These are phyloP conservation scores for Ascodesmis nigricans DNA, from an alignment of 495 filamentous ascomycete species.

Conservation along the genomic window DNA sequence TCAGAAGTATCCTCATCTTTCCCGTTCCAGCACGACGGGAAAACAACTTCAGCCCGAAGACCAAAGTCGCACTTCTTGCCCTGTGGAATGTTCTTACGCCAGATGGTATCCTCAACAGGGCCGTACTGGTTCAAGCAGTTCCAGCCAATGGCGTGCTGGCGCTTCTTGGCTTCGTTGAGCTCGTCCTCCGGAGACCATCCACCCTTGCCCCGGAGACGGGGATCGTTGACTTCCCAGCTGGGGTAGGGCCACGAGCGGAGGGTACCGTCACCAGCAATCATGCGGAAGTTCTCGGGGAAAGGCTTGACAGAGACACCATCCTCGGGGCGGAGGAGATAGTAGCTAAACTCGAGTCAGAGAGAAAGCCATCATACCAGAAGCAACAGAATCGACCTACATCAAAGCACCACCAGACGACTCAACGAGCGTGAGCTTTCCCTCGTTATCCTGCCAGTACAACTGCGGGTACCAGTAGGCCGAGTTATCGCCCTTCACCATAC, in stretches of 20 bases:
- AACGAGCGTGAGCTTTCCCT: constrained; percentile 23
- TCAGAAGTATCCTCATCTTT: constrained; percentile 35
- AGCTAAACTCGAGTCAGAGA: constrained; percentile 6
- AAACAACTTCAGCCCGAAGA: constrained; percentile 63
- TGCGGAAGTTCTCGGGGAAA: constrained; percentile 60
- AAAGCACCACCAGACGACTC: constrained; percentile 39
- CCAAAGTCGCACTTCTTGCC: constrained; percentile 59
- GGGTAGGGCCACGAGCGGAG: constrained; percentile 54
- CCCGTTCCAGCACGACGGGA: constrained; percentile 84
- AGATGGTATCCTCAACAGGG: constrained; percentile 44
- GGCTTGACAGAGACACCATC: constrained; percentile 33
- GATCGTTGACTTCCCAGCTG: too few species aligned
- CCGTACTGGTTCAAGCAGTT: constrained; percentile 67
- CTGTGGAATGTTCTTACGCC: constrained; percentile 56
- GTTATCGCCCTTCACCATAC: constrained; percentile 38
- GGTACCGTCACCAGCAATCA: constrained; percentile 57
- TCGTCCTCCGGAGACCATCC: too few species aligned
- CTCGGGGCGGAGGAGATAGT: constrained; percentile 43
- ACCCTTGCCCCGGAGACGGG: too few species aligned
- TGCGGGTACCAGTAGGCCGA: constrained; percentile 49
- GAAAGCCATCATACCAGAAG: background rate
- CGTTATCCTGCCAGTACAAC: constrained; percentile 37
- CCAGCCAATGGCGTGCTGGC: constrained; percentile 71
- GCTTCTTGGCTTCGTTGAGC: constrained; percentile 39
- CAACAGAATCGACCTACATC: constrained; percentile 26